These are phyloP conservation scores for Trichoderma semiorbis DNA, from an alignment of 2,329 filamentous ascomycete genomes.

Conservation along the genomic window DNA sequence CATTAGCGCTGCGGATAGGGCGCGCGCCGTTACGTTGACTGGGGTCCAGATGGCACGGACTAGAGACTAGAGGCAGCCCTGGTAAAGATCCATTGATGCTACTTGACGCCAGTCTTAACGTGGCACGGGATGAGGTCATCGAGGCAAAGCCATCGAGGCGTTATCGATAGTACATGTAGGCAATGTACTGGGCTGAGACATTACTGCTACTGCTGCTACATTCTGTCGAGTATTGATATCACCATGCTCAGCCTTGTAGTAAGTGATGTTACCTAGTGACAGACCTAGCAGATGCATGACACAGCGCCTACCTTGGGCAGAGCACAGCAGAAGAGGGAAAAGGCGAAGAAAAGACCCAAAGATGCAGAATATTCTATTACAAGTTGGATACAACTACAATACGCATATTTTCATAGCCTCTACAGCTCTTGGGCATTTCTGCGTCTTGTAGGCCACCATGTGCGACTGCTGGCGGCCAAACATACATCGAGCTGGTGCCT, in stretches of 20 bases:
- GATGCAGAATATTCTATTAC: not conserved
- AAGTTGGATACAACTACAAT: too few species aligned
- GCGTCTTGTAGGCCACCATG: not conserved
- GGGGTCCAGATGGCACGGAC: not conserved
- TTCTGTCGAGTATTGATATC: not conserved
- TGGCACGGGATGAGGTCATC: not conserved
- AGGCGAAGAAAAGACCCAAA: not conserved
- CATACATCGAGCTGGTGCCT: not conserved
- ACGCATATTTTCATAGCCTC: too few species aligned
- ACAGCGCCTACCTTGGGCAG: not conserved
- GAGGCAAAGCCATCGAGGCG: not conserved
- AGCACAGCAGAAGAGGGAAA: not conserved
- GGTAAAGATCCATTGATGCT: too few species aligned
- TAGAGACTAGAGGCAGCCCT: not conserved
- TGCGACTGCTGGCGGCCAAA: not conserved
- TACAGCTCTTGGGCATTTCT: not conserved
- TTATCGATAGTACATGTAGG: not conserved
- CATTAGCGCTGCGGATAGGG: not conserved
- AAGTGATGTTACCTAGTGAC: not conserved
- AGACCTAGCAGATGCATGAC: not conserved
- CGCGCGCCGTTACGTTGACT: not conserved
- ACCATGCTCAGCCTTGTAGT: not conserved
- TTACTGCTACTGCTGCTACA: not conserved
- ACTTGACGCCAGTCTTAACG: not conserved
- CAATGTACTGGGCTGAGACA: not conserved